These are phyloP conservation scores for Solanum medicagineum DNA, from an alignment of 257 asterid species.

Conservation along the genomic window DNA sequence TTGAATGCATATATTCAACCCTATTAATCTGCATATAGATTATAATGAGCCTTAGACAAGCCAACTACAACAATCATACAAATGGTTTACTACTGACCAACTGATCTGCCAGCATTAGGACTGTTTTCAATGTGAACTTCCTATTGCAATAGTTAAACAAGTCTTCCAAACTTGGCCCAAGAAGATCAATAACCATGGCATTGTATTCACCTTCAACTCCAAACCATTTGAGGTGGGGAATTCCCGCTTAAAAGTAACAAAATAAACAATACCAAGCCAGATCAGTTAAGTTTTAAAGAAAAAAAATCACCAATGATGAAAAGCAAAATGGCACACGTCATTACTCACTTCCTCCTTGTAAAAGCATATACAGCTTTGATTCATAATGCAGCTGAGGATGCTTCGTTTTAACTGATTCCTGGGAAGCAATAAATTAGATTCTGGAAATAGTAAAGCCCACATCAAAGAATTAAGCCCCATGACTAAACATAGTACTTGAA, in stretches of 20 bases:
- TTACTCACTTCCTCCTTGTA: slow-evolving; percentile 89
- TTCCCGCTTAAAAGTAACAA: slow-evolving; percentile 44
- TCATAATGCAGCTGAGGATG: slow-evolving; percentile 93
- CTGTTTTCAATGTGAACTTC: slow-evolving; percentile 73
- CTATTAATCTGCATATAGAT: slow-evolving; percentile 40
- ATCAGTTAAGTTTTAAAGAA: background rate
- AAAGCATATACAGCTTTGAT: slow-evolving; percentile 77
- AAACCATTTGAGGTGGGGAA: slow-evolving; percentile 72
- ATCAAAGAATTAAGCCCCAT: background rate
- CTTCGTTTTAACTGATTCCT: slow-evolving; percentile 78
- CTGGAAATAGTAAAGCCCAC: background rate
- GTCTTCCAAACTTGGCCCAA: slow-evolving; percentile 83
- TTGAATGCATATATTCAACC: slow-evolving; percentile 84
- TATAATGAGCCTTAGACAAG: background rate
- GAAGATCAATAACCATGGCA: slow-evolving; percentile 82
- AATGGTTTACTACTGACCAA: slow-evolving; percentile 34
- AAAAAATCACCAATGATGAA: background rate
- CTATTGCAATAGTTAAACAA: slow-evolving; percentile 71
- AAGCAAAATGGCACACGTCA: background rate
- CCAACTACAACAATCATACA: background rate
- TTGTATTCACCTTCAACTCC: slow-evolving; percentile 80
- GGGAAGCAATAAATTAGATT: slow-evolving; percentile 5
- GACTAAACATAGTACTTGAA: background rate
- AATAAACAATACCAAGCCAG: slow-evolving; percentile 2
- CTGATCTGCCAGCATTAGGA: slow-evolving; percentile 88